Percentiles rank a stretch among this genome's conserved stretches.
These are phyloP conservation scores for Tanozyma kutaoensis DNA, from an alignment of 805 yeast genomes.

Conservation along the genomic window DNA sequence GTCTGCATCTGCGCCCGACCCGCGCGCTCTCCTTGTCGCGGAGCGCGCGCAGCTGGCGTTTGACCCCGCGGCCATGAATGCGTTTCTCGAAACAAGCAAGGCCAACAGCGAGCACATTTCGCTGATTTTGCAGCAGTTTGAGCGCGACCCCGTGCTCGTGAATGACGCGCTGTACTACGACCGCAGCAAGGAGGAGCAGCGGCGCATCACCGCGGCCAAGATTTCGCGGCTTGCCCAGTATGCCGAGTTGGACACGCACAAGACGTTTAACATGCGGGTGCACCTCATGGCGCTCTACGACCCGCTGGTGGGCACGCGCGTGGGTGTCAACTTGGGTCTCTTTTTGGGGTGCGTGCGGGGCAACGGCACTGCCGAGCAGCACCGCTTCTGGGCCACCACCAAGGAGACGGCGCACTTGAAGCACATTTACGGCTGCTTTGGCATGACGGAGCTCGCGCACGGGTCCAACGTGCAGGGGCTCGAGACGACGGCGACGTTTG, in stretches of 20 bases:
- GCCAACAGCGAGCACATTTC: background rate
- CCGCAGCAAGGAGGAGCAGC: slow-evolving; percentile 7
- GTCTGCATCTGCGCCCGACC: background rate
- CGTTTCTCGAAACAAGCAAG: background rate
- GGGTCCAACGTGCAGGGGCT: slow-evolving; percentile 29
- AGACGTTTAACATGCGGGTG: slow-evolving; percentile 2
- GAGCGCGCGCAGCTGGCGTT: background rate
- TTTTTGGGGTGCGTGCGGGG: slow-evolving; percentile 9
- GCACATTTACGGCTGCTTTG: slow-evolving; percentile 63
- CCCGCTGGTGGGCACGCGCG: slow-evolving; percentile 8
- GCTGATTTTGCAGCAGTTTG: slow-evolving; percentile 6
- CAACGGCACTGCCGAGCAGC: slow-evolving; percentile 9
- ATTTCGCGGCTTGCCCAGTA: slow-evolving; percentile 9
- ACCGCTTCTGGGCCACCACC: slow-evolving; percentile 6
- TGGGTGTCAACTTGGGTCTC: slow-evolving; percentile 9
- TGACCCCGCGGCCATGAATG: background rate
- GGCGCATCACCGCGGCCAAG: slow-evolving; percentile 7
- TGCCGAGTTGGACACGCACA: slow-evolving; percentile 2
- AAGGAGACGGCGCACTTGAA: slow-evolving; percentile 7
- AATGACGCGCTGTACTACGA: slow-evolving; percentile 6
- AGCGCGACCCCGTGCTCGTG: slow-evolving; percentile 6
- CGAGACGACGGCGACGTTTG: slow-evolving; percentile 11
- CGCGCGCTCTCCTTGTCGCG: background rate
- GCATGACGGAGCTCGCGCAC: slow-evolving; percentile 88
- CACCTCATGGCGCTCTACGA: slow-evolving; percentile 6